Base-by-base conservation (phyloP, 2,329 filamentous ascomycete genomes). In the Ophiostoma sp. region DNA sequence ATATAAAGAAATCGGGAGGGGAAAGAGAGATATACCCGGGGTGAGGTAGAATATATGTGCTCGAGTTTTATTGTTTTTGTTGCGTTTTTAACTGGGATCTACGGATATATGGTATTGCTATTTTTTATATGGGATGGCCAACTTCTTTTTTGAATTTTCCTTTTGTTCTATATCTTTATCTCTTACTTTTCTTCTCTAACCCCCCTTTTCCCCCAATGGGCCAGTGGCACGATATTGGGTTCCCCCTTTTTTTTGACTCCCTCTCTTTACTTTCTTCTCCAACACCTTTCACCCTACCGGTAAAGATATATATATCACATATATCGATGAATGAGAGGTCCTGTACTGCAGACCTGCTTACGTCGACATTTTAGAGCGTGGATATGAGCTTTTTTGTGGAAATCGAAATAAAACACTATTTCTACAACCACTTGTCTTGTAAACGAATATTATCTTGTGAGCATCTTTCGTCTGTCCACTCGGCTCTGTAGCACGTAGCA, bases 11-110 rank as follows among this genome's bases (percentile, higher is more conserved):
- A 28, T n/a, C 28, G 19, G 42, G 50, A 28, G 42, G 61, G 28
- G 61, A 52, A 63, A 42, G 61, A 42, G 61, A 33, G 48, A 71
- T 72, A 72, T 71, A 71, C 69, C 70, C 70, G 25, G 57, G 39
- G 52, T 45, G 61, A 42, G 36, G 57, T 25, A 64, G 42, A 59
- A 42, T 66, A 68, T 28, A 33, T 68, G 64, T 50, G 45, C 64
- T 52, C 45, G 66, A 28, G 66, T 52, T 36, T 70, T 52, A 7
- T 70, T 33, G n/a, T 48, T 68, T 42, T 48, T 68, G 48, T 39
- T 72, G 52, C 25, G 50, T 28, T 31, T 66, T 72, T 57, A 22
- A 39, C 22, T 71, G 42, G 70, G 57, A 64, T 36, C 42, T 52
- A 45, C 50, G 70, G 59, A 48, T 71, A 71, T 71, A 59, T 33